Evolutionary conservation across 805 yeast genomes (phyloP).

Genomic region (Myxozyma nipponensis): DNA sequence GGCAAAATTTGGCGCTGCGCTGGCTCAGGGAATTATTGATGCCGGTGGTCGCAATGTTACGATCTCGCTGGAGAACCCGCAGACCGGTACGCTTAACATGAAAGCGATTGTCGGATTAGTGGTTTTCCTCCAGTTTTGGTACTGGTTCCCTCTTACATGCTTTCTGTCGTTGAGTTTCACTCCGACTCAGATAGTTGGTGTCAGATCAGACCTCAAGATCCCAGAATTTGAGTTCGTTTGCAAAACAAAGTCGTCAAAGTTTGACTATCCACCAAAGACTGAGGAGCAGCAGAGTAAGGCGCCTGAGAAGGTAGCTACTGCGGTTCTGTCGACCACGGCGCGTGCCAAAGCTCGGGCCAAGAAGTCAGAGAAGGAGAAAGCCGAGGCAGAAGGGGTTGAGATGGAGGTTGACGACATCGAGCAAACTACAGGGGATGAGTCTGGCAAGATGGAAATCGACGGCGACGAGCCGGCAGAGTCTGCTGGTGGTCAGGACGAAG

Average conservation of each 20-base stretch:
- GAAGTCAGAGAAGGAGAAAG: slow-evolving; percentile 54
- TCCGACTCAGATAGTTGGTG: slow-evolving; percentile 87
- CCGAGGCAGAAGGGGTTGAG: slow-evolving; percentile 44
- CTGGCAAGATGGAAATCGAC: slow-evolving; percentile 35
- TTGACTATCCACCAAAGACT: slow-evolving; percentile 84
- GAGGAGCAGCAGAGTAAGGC: slow-evolving; percentile 77
- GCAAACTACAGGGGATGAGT: slow-evolving; percentile 16
- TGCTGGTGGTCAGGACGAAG: slow-evolving; percentile 32
- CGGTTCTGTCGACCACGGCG: slow-evolving; percentile 89
- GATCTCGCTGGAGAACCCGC: slow-evolving; percentile 79
- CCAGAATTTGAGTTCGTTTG: slow-evolving; percentile 81
- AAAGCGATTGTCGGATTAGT: slow-evolving; percentile 90
- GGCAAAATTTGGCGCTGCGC: slow-evolving; percentile 95
- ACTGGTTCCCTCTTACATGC: slow-evolving; percentile 97
- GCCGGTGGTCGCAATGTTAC: slow-evolving; percentile 99
- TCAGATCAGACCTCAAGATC: slow-evolving; percentile 75
- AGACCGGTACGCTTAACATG: slow-evolving; percentile 84
- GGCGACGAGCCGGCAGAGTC: slow-evolving; percentile 34
- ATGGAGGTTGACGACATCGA: slow-evolving; percentile 41
- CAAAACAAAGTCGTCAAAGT: slow-evolving; percentile 71
- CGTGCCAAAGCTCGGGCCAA: slow-evolving; percentile 91
- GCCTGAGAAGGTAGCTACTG: slow-evolving; percentile 86
- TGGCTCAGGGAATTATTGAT: slow-evolving; percentile 95
- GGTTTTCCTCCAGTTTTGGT: slow-evolving; percentile 91
- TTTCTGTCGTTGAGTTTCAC: slow-evolving; percentile 86